These are phyloP conservation scores for Protea cynaroides DNA, from an alignment of 164 flowering plant species.

Conservation along the genomic window DNA sequence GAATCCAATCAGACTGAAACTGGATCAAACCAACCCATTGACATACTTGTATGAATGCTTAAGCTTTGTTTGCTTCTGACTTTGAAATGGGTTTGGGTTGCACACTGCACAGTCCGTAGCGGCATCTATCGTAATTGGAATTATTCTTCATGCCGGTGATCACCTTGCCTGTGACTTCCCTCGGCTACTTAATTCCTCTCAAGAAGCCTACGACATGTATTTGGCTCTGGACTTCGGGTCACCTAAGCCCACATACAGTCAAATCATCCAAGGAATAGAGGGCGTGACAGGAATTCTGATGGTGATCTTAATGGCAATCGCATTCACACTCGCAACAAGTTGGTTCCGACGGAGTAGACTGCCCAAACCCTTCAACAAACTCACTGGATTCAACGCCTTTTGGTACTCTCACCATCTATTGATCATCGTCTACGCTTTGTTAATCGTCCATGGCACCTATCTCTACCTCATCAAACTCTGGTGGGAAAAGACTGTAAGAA, in stretches of 20 bases:
- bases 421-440: slow-evolving; percentile 72
- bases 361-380: slow-evolving; percentile 77
- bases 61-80: not conserved
- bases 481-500: slow-evolving; percentile 77
- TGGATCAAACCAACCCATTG: too few species aligned
- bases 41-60: not conserved
- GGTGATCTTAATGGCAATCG: slow-evolving; percentile 69
- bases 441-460: slow-evolving; percentile 67
- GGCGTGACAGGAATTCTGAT: slow-evolving; percentile 82
- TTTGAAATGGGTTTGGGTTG: not conserved
- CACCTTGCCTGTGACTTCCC: slow-evolving; percentile 96
- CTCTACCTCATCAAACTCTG: slow-evolving; percentile 79
- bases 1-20: too few species aligned
- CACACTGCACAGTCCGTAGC: slow-evolving; percentile 66
- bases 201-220: slow-evolving; percentile 14
- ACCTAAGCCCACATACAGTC: slow-evolving; percentile 46
- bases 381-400: slow-evolving; percentile 95
- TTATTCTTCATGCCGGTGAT: slow-evolving; percentile 80
- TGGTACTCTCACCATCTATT: slow-evolving; percentile 98
- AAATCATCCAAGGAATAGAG: slow-evolving; percentile 54
- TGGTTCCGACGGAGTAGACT: slow-evolving; percentile 91
- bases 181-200: slow-evolving; percentile 39
- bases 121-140: slow-evolving; percentile 77
- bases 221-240: slow-evolving; percentile 41
- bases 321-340: slow-evolving; percentile 83